A percentile compares a stretch with the other conserved stretches of the same genome.
Conservation (phyloP, 2,329 filamentous ascomycete species). For the Diaporthe nobilis region DNA sequence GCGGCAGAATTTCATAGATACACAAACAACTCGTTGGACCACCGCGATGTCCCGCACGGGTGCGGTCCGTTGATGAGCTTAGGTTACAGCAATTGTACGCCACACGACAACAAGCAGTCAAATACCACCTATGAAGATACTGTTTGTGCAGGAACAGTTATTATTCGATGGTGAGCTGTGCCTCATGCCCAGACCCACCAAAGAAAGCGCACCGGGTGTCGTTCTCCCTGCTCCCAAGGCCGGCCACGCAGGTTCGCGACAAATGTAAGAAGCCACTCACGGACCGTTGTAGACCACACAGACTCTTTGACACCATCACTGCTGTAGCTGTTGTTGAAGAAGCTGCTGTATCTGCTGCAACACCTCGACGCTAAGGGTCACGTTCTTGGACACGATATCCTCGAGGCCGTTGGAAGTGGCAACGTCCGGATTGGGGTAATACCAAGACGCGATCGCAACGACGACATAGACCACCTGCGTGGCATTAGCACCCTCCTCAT, state of each 20-base stretch:
- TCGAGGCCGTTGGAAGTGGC: slow-evolving; percentile 22
- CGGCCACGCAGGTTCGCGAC: not conserved
- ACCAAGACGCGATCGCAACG: slow-evolving; percentile 26
- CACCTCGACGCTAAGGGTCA: not conserved
- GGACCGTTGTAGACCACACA: not conserved
- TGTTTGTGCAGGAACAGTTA: not conserved
- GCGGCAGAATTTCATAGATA: not conserved
- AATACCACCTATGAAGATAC: not conserved
- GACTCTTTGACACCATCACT: not conserved
- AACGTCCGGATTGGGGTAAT: slow-evolving; percentile 29
- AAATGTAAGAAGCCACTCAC: not conserved
- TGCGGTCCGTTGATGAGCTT: no score
- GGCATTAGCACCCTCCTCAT: not conserved
- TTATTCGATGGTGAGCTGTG: not conserved
- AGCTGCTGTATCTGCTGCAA: slow-evolving; percentile 18
- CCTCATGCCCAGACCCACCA: not conserved
- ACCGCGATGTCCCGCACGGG: not conserved
- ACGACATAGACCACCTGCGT: slow-evolving; percentile 19
- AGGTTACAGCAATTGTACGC: no score
- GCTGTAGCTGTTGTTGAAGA: slow-evolving; percentile 13
- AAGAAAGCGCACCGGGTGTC: not conserved
- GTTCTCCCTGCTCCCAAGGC: not conserved
- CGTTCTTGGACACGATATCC: slow-evolving; percentile 9
- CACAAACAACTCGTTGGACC: not conserved
- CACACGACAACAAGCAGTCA: no score